Percentiles rank a stretch among this genome's conserved stretches.
Conservation (phyloP, 73 alveolate genomes). For the Paramecium tetraurelia region DNA sequence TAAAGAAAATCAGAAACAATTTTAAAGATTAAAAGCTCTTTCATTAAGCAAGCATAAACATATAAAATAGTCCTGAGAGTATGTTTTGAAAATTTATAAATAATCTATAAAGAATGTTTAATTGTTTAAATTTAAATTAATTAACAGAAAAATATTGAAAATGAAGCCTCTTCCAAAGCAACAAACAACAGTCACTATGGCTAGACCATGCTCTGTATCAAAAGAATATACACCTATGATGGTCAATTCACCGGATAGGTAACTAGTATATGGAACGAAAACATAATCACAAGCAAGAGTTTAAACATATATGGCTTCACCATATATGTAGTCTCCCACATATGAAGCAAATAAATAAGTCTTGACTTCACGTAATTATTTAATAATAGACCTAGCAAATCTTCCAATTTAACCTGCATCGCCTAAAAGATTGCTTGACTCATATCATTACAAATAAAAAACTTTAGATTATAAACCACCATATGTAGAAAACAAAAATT, state of each 20-base stretch:
- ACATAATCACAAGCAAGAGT: background rate
- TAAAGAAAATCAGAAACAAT: background rate
- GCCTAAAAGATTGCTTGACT: background rate
- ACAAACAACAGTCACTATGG: background rate
- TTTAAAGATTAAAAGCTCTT: background rate
- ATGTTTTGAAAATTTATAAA: background rate
- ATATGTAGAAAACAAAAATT: background rate
- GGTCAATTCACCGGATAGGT: constrained; percentile 10
- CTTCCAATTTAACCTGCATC: background rate
- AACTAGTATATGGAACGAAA: constrained; percentile 12
- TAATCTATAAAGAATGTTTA: background rate
- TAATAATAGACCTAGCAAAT: background rate
- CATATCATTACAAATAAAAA: constrained; percentile 18
- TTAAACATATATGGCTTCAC: background rate
- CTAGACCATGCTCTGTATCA: constrained; percentile 35
- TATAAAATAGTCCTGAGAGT: background rate
- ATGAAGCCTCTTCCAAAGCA: background rate
- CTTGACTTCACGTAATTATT: background rate
- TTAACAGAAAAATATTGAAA: constrained; percentile 19
- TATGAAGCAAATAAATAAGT: background rate
- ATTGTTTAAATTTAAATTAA: background rate
- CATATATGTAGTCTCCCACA: constrained; percentile 20
- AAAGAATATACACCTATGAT: background rate
- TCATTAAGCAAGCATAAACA: background rate
- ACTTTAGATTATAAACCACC: background rate